A percentile compares a stretch with the other conserved stretches of the same genome.
Evolutionary conservation across 2,329 filamentous ascomycete species (phyloP).

Genomic region (Alternaria novae-zelandiae): DNA sequence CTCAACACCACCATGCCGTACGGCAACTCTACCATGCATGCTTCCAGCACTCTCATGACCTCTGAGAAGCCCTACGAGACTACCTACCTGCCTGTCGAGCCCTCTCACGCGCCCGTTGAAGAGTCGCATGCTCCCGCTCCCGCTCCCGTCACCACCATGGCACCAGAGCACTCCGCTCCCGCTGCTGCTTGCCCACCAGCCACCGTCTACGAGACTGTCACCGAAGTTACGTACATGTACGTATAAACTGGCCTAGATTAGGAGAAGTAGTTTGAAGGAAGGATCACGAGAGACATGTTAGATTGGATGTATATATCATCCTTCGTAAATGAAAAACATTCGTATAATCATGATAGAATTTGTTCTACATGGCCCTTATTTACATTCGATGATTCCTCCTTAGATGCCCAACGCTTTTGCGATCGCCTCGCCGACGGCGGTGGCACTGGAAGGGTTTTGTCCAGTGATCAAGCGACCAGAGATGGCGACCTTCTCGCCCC

Average conservation of each 20-base stretch:
- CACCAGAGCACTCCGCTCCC: not conserved
- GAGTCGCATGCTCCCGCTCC: not conserved
- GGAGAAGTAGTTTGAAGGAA: not conserved
- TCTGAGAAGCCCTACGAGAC: constrained; percentile 6
- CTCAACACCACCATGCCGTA: not conserved
- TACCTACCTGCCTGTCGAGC: not conserved
- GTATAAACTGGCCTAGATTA: not conserved
- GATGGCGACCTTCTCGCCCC: constrained; percentile 53
- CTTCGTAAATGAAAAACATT: not conserved
- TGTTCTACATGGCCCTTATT: not conserved
- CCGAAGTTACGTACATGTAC: not conserved
- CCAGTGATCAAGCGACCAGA: constrained; percentile 54
- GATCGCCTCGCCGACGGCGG: constrained; percentile 53
- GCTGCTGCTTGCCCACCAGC: constrained; percentile 2
- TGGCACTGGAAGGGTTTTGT: constrained; percentile 56
- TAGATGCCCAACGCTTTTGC: constrained; percentile 45
- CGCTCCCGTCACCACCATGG: constrained; percentile 2
- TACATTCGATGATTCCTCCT: not conserved
- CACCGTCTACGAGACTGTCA: constrained; percentile 6
- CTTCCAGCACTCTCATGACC: not conserved
- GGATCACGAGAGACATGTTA: not conserved
- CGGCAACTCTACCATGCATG: constrained; percentile 6
- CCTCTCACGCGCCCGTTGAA: not conserved
- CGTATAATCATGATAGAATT: not conserved
- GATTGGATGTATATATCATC: not conserved